Conservation (phyloP, 73 alveolate species). For the Symbiodinium pilosum region DNA sequence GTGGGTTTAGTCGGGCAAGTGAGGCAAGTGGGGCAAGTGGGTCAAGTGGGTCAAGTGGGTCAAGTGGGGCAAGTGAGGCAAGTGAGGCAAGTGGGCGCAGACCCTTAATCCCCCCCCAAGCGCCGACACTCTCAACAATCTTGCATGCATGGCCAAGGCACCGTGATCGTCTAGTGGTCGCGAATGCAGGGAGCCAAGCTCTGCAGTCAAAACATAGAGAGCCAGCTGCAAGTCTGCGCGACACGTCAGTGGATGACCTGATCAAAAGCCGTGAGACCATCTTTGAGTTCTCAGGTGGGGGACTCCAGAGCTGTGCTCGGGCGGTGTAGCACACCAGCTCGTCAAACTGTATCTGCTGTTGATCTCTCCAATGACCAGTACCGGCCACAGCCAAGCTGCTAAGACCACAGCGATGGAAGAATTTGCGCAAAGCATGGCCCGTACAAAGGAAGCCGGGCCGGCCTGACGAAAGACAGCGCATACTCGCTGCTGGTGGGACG, state of each 20-base stretch:
- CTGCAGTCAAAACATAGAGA: no score
- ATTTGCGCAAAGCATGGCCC: no score
- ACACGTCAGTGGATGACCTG: no score
- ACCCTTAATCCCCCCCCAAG: no score
- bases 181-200: conserved; percentile 17
- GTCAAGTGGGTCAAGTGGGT: no score
- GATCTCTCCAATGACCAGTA: conserved; percentile 73
- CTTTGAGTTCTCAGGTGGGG: conserved; percentile 47
- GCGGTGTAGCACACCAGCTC: conserved; percentile 83
- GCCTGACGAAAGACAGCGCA: conserved; percentile 78
- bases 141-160: neutral
- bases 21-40: no score
- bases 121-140: no score
- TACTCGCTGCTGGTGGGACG: conserved; percentile 83
- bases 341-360: conserved; percentile 81
- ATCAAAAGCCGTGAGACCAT: no score
- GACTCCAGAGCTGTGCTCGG: conserved; percentile 93
- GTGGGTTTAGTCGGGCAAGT: no score
- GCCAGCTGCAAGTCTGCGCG: no score
- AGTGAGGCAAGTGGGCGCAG: no score
- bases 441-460: conserved; percentile 55
- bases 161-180: conserved; percentile 68
- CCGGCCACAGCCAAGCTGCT: neutral
- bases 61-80: no score
- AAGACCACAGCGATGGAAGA: neutral